These are phyloP conservation scores for Aphanomyces stellatus DNA, from an alignment of 352 stramenopile species.

Conservation along the genomic window DNA sequence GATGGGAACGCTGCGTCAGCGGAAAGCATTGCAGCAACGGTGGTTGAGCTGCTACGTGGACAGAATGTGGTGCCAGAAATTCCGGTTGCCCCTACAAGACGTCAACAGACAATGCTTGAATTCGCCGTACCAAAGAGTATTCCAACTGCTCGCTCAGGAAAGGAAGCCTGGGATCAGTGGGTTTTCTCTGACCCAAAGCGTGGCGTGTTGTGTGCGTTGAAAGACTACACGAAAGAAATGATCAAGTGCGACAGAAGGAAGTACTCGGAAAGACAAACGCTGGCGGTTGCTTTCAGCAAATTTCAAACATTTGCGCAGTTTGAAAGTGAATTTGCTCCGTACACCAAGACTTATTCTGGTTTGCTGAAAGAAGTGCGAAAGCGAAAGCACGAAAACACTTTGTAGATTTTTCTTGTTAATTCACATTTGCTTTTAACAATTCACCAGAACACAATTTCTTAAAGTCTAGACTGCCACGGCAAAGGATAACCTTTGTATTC, in stretches of 20 bases:
- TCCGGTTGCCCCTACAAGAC: no score
- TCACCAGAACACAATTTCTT: no score
- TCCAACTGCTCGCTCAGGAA: neutral
- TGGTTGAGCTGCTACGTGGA: no score
- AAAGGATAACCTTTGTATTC: no score
- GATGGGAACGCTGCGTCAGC: no score
- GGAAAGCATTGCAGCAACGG: no score
- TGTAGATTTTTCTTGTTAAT: neutral
- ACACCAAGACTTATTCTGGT: neutral
- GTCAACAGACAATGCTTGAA: neutral
- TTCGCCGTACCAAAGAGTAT: neutral
- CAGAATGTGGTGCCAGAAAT: no score
- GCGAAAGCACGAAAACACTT: neutral
- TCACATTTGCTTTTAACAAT: no score
- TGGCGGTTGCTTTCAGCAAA: neutral
- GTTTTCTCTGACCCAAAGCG: neutral
- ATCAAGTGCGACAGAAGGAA: neutral
- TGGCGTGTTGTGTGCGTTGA: neutral
- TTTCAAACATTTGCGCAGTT: neutral
- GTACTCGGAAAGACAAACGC: neutral
- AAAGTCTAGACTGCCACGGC: no score
- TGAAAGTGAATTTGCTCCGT: neutral
- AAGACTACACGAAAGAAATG: neutral
- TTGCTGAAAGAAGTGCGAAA: conserved; percentile 1
- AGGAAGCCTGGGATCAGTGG: neutral